Base-by-base conservation (phyloP, 345 rosid species). In the Linum tenue region DNA sequence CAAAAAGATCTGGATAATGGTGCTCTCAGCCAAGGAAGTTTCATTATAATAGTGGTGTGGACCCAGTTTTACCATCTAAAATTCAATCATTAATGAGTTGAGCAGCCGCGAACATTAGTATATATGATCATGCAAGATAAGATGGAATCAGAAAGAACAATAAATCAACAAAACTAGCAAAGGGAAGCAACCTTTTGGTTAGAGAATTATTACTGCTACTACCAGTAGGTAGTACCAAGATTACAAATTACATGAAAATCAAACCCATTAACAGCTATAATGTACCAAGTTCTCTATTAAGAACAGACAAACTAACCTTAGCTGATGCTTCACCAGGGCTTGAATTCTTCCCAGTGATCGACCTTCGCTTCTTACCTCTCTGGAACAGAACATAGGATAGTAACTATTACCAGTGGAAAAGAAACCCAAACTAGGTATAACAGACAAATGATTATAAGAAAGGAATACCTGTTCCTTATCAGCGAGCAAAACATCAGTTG, bases 401-500 rank as follows among this genome's bases (percentile, higher is more conserved):
- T 57, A 63, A 71, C 41, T 64, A 43, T 5, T n/a, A 76, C 17
- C 15, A 50, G 65, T 62, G 50, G 11, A 57, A 64, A 16, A 51
- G 57, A n/a, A 48, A 48, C 53, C 50, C 1, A 51, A 68, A 48
- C 9, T 48, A 14, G 50, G n/a, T 38, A 31, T 22, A 4, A 40
- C 37, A 53, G 12, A 9, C 40, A 42, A 58, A 69, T 17, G 3
- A 67, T 17, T 44, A 11, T n/a, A 70, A 63, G 53, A 67, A 5
- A 17, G 56, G 15, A 41, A 57, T 66, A 90, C 97, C 95, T 86
- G 88, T 65, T 84, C 96, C 70, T 79, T 82, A 37, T 90, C 99
- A 75, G 97, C 85, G 55, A 94, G 88, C 74, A 90, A 64, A 72
- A 79, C 72, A 41, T 88, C 89, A 64, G 97, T 87, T 2, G 92